Base-by-base conservation (phyloP, 306 rosid genomes). In the Pterocarpus macrocarpus region DNA sequence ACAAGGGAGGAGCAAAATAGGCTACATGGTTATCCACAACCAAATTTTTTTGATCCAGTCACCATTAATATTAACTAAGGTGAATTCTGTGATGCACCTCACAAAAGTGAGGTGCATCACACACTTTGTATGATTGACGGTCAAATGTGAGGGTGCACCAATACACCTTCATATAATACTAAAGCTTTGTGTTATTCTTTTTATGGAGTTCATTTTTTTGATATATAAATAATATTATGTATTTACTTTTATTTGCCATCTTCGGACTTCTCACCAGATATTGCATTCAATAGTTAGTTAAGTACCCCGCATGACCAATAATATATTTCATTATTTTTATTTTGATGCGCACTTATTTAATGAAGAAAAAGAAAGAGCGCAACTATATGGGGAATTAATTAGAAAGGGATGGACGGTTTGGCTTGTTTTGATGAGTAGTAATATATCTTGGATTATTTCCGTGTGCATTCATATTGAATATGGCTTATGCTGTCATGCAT, bases 261-360 rank as follows among this genome's bases (percentile, higher is more conserved):
- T 32, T 74, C 57, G 38, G 12, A 32, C 3, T 44, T 59, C 4
- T 39, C 56, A 41, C 15, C 5, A 8, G 79, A 69, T 13, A 61
- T 59, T 75, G 13, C 47, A 39, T 36, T 6, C 78, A 63, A 22
- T 55, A 57, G 56, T 7, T 41, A 5, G 6, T 43, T 6, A 43
- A 43, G 28, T 22, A 22, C 28, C 1, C 10, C 6, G 0, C n/a
- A n/a, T 1, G 43, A 55, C 9, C 39, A 45, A 76, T 64, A 33
- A 36, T 28, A 32, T 28, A 39, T 71, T 67, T 71, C 22, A 41
- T 57, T 45, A 17, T 52, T 63, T 64, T 64, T 43, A 34, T 28
- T 56, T 62, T 44, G 43, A 50, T 78, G 67, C 15, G 59, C 80
- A 64, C 61, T 56, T 43, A 34, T 66, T 83, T 55, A 71, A 77